phyloP scores from a whole-genome alignment of 225 moss, liverwort and hornwort species.

The Lunularia cruciata region DNA sequence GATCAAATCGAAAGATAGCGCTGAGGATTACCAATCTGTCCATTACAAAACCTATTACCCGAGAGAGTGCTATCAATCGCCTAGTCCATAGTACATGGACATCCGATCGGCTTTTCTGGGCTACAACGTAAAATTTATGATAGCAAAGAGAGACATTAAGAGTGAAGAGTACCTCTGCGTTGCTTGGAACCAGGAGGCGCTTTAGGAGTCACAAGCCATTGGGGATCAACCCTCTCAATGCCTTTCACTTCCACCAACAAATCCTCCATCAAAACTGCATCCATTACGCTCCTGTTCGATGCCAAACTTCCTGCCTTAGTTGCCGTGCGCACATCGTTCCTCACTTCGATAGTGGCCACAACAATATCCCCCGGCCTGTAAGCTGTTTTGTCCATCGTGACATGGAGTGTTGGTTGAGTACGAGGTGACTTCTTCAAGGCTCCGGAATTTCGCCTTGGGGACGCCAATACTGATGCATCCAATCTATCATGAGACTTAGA shows the following conservation, averaged over 20 bases:
- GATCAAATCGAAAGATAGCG: not conserved
- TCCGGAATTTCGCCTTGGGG: constrained; percentile 31
- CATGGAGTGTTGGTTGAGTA: constrained; percentile 60
- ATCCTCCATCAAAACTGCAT: constrained; percentile 93
- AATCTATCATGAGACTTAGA: constrained; percentile 47
- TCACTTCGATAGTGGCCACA: constrained; percentile 68
- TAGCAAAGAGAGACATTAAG: not conserved
- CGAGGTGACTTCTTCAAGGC: constrained; percentile 21
- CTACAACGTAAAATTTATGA: not conserved
- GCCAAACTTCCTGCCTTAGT: constrained; percentile 28
- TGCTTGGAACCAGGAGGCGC: constrained; percentile 60
- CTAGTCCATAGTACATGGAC: not conserved
- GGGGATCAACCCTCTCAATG: constrained; percentile 92
- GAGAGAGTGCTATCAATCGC: not conserved
- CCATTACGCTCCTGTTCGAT: constrained; percentile 48
- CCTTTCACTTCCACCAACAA: constrained; percentile 87
- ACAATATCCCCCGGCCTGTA: constrained; percentile 90
- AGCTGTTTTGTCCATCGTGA: constrained; percentile 70
- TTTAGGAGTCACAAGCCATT: constrained; percentile 80
- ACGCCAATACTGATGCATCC: constrained; percentile 34
- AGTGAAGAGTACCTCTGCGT: constrained; percentile 60
- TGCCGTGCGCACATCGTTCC: constrained; percentile 41
- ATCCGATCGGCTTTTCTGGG: not conserved
- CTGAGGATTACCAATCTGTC: constrained; percentile 1
- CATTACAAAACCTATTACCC: not conserved